Evolutionary conservation across 2,329 filamentous ascomycete genomes (phyloP).

Genomic region (Macrophomina pseudophaseolina): DNA sequence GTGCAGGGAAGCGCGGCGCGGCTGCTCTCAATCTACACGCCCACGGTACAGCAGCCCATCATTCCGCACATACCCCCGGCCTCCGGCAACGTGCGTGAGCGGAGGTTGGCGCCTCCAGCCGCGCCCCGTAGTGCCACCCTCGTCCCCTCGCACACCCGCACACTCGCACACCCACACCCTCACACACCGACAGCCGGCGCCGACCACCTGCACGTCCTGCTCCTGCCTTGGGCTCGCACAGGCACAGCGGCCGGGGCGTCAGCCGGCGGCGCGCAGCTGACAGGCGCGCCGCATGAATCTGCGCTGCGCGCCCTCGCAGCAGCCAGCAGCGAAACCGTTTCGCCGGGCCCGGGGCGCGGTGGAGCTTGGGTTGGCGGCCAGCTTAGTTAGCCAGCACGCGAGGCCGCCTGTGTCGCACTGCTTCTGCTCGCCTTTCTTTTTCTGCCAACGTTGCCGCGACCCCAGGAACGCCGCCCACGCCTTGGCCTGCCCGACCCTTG

Average conservation of each 20-base stretch:
- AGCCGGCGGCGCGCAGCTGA: constrained; percentile 13
- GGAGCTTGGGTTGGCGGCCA: constrained; percentile 16
- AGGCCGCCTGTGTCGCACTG: constrained; percentile 14
- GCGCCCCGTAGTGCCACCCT: background rate
- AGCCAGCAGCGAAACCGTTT: constrained; percentile 19
- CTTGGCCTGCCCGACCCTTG: constrained; percentile 21
- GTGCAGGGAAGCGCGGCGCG: constrained; percentile 17
- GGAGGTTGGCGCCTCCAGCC: constrained; percentile 1
- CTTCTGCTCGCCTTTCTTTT: constrained; percentile 22
- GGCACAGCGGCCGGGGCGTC: constrained; percentile 6
- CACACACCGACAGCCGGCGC: background rate
- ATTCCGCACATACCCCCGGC: constrained; percentile 16
- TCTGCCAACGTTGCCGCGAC: constrained; percentile 21
- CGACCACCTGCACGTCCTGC: background rate
- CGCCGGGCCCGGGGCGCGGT: constrained; percentile 16
- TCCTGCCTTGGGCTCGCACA: constrained; percentile 4
- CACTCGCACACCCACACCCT: too few species aligned
- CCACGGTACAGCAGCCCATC: constrained; percentile 19
- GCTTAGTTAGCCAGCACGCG: constrained; percentile 10
- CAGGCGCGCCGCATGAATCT: constrained; percentile 24
- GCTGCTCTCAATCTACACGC: constrained; percentile 20
- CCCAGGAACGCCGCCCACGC: constrained; percentile 23
- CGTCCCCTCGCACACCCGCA: background rate
- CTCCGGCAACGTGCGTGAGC: background rate
- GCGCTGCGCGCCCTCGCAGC: constrained; percentile 20